Percentiles rank a stretch among this genome's conserved stretches.
Conservation (phyloP, 805 yeast genomes). For the Komagataella kurtzmanii region DNA sequence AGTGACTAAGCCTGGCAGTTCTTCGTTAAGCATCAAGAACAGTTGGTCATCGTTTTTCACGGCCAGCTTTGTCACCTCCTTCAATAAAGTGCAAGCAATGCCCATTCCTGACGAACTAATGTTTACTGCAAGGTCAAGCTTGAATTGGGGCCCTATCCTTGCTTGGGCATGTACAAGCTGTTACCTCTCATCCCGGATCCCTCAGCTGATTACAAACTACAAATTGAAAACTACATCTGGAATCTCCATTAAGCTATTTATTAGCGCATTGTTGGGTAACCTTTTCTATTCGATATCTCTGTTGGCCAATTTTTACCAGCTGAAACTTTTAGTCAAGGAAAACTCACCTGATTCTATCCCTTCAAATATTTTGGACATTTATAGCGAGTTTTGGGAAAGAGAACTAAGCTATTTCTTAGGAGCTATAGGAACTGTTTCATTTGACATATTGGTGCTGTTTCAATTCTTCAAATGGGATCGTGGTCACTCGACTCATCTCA, state of each 20-base stretch:
- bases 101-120: background rate
- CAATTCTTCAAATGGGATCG: constrained; percentile 25
- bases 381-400: constrained; percentile 24
- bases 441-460: constrained; percentile 28
- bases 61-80: background rate
- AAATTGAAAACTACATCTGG: constrained; percentile 34
- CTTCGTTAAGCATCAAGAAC: background rate
- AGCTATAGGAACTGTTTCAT: constrained; percentile 35
- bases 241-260: constrained; percentile 32
- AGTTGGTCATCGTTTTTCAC: background rate
- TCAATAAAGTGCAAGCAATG: background rate
- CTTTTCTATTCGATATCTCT: constrained; percentile 34
- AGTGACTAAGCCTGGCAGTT: background rate
- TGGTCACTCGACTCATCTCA: background rate
- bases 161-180: constrained; percentile 41
- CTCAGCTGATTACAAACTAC: constrained; percentile 35
- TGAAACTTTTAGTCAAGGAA: constrained; percentile 20
- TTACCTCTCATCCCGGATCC: constrained; percentile 35
- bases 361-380: background rate
- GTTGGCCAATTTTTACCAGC: constrained; percentile 23
- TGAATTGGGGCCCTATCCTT: constrained; percentile 14
- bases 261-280: constrained; percentile 37
- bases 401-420: constrained; percentile 32
- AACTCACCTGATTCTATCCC: background rate
- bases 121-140: background rate